Evolutionary conservation across 2,329 filamentous ascomycete species (phyloP).

Genomic region (Cladosporium sp.): DNA sequence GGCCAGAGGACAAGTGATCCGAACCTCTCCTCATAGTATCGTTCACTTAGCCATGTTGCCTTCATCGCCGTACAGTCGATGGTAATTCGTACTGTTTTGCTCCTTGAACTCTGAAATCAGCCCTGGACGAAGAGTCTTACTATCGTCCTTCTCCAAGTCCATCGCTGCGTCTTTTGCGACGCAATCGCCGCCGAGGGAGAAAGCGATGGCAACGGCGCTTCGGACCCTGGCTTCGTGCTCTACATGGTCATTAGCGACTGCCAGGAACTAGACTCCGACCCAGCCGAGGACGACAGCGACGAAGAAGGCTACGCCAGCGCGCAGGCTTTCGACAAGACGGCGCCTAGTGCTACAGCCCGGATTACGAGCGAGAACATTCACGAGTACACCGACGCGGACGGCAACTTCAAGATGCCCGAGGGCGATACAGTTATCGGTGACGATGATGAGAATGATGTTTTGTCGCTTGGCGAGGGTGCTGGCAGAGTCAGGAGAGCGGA

Average conservation of each 20-base stretch:
- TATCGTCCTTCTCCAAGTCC: too few species aligned
- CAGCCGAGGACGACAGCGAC: slow-evolving; percentile 49
- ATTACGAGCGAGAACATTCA: slow-evolving; percentile 93
- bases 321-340: slow-evolving; percentile 48
- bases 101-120: too few species aligned
- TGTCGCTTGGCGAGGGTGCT: slow-evolving; percentile 37
- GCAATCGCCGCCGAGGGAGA: neutral
- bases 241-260: slow-evolving; percentile 72
- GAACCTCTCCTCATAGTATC: too few species aligned
- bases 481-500: slow-evolving; percentile 40
- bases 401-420: slow-evolving; percentile 75
- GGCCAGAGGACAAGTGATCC: too few species aligned
- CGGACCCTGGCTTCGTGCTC: slow-evolving; percentile 48
- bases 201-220: slow-evolving; percentile 8
- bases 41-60: too few species aligned
- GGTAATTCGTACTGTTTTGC: too few species aligned
- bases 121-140: too few species aligned
- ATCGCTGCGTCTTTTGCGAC: too few species aligned
- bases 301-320: neutral
- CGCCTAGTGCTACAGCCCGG: slow-evolving; percentile 76
- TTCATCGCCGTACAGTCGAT: too few species aligned
- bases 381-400: slow-evolving; percentile 77
- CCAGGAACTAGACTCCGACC: slow-evolving; percentile 74
- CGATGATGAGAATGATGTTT: slow-evolving; percentile 39
- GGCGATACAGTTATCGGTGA: slow-evolving; percentile 62